A percentile compares a stretch with the other conserved stretches of the same genome.
Evolutionary conservation across 1,284 basidiomycete genomes (phyloP).

Genomic region (Sphagnurus paluster): DNA sequence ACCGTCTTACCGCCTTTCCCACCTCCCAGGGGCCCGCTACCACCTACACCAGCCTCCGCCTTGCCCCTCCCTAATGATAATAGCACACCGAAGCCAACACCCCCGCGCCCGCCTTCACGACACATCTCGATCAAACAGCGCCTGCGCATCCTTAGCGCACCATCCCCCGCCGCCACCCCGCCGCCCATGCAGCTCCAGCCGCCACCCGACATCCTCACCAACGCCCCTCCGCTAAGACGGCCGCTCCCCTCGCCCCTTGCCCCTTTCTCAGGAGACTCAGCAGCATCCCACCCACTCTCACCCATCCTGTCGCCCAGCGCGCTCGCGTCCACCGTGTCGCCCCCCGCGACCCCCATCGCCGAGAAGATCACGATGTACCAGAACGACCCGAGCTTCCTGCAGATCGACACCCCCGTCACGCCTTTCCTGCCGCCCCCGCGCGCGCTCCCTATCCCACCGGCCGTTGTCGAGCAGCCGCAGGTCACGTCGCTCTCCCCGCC

Average conservation of each 20-base stretch:
- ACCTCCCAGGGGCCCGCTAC: conserved; percentile 47
- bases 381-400: conserved; percentile 60
- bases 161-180: conserved; percentile 34
- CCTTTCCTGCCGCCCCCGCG: conserved; percentile 32
- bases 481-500: conserved; percentile 61
- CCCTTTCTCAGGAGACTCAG: no score
- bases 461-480: conserved; percentile 32
- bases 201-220: neutral
- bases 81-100: conserved; percentile 26
- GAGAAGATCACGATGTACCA: conserved; percentile 57
- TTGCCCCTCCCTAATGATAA: conserved; percentile 22
- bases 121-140: conserved; percentile 56
- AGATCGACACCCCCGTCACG: conserved; percentile 46
- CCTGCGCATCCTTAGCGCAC: conserved; percentile 61
- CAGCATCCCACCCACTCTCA: neutral
- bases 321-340: conserved; percentile 22
- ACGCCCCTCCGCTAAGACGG: conserved; percentile 8
- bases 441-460: conserved; percentile 33
- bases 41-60: conserved; percentile 37
- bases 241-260: conserved; percentile 4
- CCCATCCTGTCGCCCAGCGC: neutral
- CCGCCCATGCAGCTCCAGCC: conserved; percentile 1
- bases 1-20: conserved; percentile 38
- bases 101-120: conserved; percentile 30
- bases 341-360: conserved; percentile 50